phyloP scores from a whole-genome alignment of 495 filamentous ascomycete species.

The Platismatia glauca region DNA sequence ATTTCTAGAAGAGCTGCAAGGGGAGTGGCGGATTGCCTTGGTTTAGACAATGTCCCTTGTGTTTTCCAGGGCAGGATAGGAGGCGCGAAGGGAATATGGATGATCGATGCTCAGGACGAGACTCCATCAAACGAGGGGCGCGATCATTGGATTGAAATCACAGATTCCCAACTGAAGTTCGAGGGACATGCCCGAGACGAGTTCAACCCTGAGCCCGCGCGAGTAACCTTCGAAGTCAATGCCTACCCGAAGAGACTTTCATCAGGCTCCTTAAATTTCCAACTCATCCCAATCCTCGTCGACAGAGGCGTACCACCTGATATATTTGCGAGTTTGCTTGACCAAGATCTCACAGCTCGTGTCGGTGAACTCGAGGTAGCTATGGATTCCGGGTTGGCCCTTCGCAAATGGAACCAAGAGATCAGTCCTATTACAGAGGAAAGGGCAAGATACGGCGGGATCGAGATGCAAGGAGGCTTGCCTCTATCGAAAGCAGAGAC shows the following conservation, averaged over 20 bases:
- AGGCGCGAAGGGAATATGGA: slow-evolving; percentile 85
- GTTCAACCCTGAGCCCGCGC: slow-evolving; percentile 34
- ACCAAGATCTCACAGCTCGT: slow-evolving; percentile 48
- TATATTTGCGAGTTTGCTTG: slow-evolving; percentile 47
- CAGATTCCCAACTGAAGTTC: slow-evolving; percentile 74
- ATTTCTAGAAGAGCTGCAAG: slow-evolving; percentile 58
- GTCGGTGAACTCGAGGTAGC: slow-evolving; percentile 51
- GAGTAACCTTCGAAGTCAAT: slow-evolving; percentile 68
- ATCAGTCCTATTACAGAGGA: slow-evolving; percentile 24
- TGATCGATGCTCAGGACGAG: slow-evolving; percentile 49
- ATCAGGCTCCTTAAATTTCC: slow-evolving; percentile 61
- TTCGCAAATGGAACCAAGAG: slow-evolving; percentile 50
- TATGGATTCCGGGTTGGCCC: slow-evolving; percentile 39
- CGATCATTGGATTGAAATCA: slow-evolving; percentile 67
- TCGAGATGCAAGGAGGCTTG: slow-evolving; percentile 43
- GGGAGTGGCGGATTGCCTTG: slow-evolving; percentile 49
- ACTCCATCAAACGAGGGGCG: slow-evolving; percentile 27
- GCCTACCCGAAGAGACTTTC: slow-evolving; percentile 51
- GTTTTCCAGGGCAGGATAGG: slow-evolving; percentile 75
- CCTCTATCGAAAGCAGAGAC: slow-evolving; percentile 43
- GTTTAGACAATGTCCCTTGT: slow-evolving; percentile 54
- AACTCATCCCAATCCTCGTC: slow-evolving; percentile 69
- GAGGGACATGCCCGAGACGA: slow-evolving; percentile 46
- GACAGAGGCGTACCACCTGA: slow-evolving; percentile 47
- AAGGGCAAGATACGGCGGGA: slow-evolving; percentile 21